phyloP scores from a whole-genome alignment of 257 asterid species.

The Coffea eugenioides region DNA sequence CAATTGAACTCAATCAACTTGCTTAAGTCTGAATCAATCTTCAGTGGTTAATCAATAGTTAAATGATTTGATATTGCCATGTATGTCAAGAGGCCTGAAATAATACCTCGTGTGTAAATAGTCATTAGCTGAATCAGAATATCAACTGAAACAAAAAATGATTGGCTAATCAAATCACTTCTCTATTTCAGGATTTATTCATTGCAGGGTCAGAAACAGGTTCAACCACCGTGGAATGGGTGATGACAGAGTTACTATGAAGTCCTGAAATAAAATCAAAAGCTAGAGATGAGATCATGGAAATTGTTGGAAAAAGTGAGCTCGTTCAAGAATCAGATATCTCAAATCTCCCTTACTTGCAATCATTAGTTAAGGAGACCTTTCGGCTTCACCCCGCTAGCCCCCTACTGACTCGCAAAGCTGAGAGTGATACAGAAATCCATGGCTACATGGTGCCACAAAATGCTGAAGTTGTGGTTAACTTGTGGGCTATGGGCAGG shows the following conservation, averaged over 20 bases:
- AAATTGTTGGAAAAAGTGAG: background rate
- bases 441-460: constrained; percentile 30
- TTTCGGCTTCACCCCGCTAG: constrained; percentile 38
- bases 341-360: constrained; percentile 20
- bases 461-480: constrained; percentile 27
- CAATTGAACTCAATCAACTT: too few relatives aligned
- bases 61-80: too few relatives aligned
- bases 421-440: constrained; percentile 19
- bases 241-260: constrained; percentile 19
- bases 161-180: too few relatives aligned
- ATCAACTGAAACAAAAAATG: too few relatives aligned
- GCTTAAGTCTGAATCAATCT: too few relatives aligned
- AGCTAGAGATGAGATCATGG: constrained; percentile 5
- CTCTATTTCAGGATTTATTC: constrained; percentile 8
- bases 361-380: constrained; percentile 27
- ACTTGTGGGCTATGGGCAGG: constrained; percentile 40
- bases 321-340: constrained; percentile 25
- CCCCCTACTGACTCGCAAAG: constrained; percentile 30
- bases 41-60: too few relatives aligned
- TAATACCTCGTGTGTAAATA: too few relatives aligned
- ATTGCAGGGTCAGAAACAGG: constrained; percentile 16
- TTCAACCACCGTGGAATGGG: constrained; percentile 16
- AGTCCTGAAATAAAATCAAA: constrained; percentile 3
- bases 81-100: too few relatives aligned
- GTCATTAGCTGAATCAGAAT: background rate